Evolutionary conservation across 495 filamentous ascomycete genomes (phyloP).

Genomic region (Penicillium steckii): DNA sequence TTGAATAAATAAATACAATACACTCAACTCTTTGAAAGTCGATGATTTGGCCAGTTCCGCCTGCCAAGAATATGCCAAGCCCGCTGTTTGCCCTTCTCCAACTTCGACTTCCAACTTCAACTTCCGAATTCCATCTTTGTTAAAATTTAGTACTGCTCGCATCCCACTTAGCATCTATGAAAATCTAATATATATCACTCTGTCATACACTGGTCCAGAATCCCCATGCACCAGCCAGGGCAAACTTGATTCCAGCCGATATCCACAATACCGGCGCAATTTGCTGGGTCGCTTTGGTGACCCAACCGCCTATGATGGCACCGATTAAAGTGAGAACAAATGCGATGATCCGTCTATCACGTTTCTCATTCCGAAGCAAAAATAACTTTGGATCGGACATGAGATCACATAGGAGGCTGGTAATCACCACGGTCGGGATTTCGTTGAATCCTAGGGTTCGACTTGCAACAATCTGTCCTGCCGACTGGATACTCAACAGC

Average conservation of each 20-base stretch:
- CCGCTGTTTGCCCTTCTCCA: too few relatives aligned
- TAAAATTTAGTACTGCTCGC: neutral
- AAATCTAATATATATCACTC: too few relatives aligned
- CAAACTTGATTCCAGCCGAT: conserved; percentile 51
- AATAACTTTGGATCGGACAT: conserved; percentile 56
- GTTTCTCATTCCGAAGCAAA: conserved; percentile 57
- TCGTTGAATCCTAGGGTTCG: conserved; percentile 63
- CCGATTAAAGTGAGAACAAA: conserved; percentile 57
- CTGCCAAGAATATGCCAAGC: too few relatives aligned
- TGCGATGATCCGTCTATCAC: conserved; percentile 57
- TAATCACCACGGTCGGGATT: conserved; percentile 70
- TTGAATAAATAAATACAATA: too few relatives aligned
- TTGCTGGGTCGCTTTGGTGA: conserved; percentile 49
- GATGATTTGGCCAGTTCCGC: too few relatives aligned
- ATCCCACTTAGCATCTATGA: too few relatives aligned
- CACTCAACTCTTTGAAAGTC: too few relatives aligned
- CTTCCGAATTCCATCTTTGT: too few relatives aligned
- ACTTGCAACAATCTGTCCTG: conserved; percentile 65
- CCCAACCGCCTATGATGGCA: conserved; percentile 63
- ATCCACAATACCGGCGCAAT: conserved; percentile 56
- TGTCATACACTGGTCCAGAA: conserved; percentile 29
- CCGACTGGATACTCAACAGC: conserved; percentile 65
- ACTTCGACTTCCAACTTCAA: too few relatives aligned
- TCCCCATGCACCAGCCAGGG: conserved; percentile 36
- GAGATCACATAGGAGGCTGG: conserved; percentile 64